These are phyloP conservation scores for Asterophora parasitica DNA, from an alignment of 768 basidiomycete species.

Conservation along the genomic window DNA sequence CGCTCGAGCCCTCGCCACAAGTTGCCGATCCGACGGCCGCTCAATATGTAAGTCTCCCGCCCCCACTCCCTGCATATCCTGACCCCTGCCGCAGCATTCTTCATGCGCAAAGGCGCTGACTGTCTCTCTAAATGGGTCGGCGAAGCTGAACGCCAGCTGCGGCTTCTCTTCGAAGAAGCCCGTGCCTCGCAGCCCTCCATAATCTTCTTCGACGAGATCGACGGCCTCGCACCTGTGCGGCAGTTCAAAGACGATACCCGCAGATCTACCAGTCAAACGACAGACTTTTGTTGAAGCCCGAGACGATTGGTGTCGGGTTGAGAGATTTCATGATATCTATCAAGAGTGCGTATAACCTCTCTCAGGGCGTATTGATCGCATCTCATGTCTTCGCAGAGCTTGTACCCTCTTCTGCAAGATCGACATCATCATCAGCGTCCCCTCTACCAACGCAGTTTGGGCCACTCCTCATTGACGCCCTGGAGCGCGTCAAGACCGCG, in stretches of 20 bases:
- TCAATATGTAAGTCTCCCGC: conserved; percentile 66
- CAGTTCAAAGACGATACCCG: conserved; percentile 92
- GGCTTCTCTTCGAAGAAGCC: conserved; percentile 95
- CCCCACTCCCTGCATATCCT: neutral
- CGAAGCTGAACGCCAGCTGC: conserved; percentile 93
- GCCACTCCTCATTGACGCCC: conserved; percentile 63
- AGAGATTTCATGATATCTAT: conserved; percentile 97
- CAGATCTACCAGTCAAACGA: conserved; percentile 95
- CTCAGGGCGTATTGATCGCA: no score
- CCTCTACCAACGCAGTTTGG: conserved; percentile 82
- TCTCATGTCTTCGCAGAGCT: conserved; percentile 51
- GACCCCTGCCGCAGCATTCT: conserved; percentile 65
- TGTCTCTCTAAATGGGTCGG: conserved; percentile 99
- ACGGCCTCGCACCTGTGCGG: conserved; percentile 97
- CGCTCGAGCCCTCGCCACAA: conserved; percentile 91
- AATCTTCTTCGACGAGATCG: conserved; percentile 99
- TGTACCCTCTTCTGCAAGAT: conserved; percentile 91
- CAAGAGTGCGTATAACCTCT: conserved; percentile 60
- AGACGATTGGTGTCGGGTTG: conserved; percentile 77
- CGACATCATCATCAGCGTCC: conserved; percentile 79
- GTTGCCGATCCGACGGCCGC: conserved; percentile 80
- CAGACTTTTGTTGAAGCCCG: conserved; percentile 77
- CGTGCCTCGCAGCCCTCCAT: conserved; percentile 89
- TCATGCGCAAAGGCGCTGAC: conserved; percentile 99
- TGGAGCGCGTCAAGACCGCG: conserved; percentile 68